Percentiles rank a stretch among this genome's conserved stretches.
Conservation (phyloP, 2,329 filamentous ascomycete species). For the Chaetomiaceae sp. region DNA sequence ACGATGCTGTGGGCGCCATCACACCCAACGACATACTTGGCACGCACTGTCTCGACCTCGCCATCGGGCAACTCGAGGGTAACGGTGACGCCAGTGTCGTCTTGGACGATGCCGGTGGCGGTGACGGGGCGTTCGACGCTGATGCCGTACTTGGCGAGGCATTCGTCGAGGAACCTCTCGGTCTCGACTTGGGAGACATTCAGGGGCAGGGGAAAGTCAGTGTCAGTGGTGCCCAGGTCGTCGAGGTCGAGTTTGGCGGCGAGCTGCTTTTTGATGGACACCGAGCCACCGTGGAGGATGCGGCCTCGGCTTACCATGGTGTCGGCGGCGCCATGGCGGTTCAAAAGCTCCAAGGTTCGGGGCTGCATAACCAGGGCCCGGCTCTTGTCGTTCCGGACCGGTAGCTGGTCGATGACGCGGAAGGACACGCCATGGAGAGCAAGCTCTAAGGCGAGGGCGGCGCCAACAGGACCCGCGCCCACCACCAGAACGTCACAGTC, state of each 20-base stretch:
- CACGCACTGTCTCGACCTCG: constrained; percentile 27
- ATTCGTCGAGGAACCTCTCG: constrained; percentile 32
- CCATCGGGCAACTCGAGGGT: constrained; percentile 22
- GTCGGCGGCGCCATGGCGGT: constrained; percentile 39
- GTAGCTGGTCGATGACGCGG: constrained; percentile 37
- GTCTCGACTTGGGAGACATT: constrained; percentile 35
- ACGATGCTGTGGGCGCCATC: constrained; percentile 45
- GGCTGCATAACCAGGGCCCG: constrained; percentile 45
- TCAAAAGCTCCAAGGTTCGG: constrained; percentile 47
- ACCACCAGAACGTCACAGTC: constrained; percentile 39
- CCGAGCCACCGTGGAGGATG: constrained; percentile 34
- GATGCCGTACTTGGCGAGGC: constrained; percentile 28
- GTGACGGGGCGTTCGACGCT: constrained; percentile 30
- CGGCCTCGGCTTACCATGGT: constrained; percentile 36
- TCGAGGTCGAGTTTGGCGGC: constrained; percentile 32
- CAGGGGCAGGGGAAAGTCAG: constrained; percentile 31
- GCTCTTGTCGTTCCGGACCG: constrained; percentile 35
- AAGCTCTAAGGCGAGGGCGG: constrained; percentile 40
- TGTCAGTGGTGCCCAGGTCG: constrained; percentile 31
- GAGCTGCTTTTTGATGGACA: constrained; percentile 35
- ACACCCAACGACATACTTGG: constrained; percentile 43
- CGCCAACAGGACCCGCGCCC: constrained; percentile 43
- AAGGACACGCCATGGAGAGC: constrained; percentile 33
- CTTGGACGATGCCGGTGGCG: constrained; percentile 31
- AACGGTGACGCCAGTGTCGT: constrained; percentile 30